A percentile compares a stretch with the other conserved stretches of the same genome.
Evolutionary conservation across 2,329 filamentous ascomycete genomes (phyloP).

Genomic region (Blastomyces parvus): DNA sequence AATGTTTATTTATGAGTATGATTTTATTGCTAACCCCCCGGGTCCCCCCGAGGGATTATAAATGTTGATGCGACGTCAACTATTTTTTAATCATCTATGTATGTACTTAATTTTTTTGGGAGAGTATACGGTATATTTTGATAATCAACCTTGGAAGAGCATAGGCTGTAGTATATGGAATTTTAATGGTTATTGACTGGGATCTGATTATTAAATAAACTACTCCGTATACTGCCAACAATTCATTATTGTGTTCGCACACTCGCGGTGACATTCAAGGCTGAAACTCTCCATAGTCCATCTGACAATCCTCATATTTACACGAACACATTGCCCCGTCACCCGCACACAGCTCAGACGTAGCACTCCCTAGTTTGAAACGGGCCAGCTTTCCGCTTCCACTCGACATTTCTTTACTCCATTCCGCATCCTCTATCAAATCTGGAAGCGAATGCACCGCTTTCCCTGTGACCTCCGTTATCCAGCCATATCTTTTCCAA

Average conservation of each 20-base stretch:
- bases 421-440: neutral
- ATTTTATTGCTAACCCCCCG: neutral
- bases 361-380: neutral
- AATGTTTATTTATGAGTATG: neutral
- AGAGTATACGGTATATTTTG: neutral
- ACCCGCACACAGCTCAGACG: neutral
- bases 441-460: neutral
- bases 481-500: neutral
- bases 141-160: neutral
- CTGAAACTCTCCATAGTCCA: neutral
- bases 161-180: neutral
- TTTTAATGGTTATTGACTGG: neutral
- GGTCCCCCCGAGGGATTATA: neutral
- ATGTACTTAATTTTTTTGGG: neutral
- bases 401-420: neutral
- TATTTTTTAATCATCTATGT: neutral
- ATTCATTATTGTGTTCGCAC: neutral
- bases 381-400: neutral
- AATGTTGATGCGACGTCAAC: neutral
- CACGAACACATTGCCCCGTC: neutral
- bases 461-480: neutral
- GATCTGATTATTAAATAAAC: neutral
- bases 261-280: neutral
- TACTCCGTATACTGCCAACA: neutral
- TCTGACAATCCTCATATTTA: neutral